Conservation (phyloP, 805 yeast genomes). For the Candida fluviatilis region DNA sequence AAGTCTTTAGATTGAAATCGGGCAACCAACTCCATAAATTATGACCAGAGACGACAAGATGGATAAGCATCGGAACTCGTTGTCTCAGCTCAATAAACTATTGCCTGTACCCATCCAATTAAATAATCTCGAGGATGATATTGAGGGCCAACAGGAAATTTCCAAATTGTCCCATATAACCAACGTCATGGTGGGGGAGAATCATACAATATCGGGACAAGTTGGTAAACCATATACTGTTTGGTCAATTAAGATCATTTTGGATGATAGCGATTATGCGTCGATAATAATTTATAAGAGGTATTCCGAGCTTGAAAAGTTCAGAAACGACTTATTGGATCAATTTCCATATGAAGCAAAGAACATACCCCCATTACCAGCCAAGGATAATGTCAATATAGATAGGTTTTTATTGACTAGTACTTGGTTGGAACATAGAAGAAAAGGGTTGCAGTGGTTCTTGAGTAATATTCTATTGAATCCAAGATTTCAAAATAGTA, state of each 20-base stretch:
- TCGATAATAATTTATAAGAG: conserved; percentile 51
- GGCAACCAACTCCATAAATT: no score
- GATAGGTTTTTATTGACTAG: conserved; percentile 34
- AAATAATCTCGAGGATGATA: conserved; percentile 17
- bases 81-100: conserved; percentile 23
- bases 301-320: conserved; percentile 57
- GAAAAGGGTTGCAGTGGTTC: conserved; percentile 59
- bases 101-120: conserved; percentile 38
- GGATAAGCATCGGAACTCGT: conserved; percentile 14
- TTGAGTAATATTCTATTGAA: conserved; percentile 50
- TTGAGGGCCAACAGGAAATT: background rate
- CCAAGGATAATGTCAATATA: conserved; percentile 41
- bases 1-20: no score
- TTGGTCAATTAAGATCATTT: conserved; percentile 35
- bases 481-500: conserved; percentile 38
- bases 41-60: no score
- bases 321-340: conserved; percentile 40
- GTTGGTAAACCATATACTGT: conserved; percentile 33
- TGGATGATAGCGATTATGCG: conserved; percentile 34
- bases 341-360: conserved; percentile 37
- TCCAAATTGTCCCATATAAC: conserved; percentile 28
- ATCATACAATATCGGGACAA: conserved; percentile 36
- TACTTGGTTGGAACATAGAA: conserved; percentile 49
- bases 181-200: conserved; percentile 39
- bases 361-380: conserved; percentile 48